Base-by-base conservation (phyloP, 2,329 filamentous ascomycete genomes). In the Xylaria sp. region DNA sequence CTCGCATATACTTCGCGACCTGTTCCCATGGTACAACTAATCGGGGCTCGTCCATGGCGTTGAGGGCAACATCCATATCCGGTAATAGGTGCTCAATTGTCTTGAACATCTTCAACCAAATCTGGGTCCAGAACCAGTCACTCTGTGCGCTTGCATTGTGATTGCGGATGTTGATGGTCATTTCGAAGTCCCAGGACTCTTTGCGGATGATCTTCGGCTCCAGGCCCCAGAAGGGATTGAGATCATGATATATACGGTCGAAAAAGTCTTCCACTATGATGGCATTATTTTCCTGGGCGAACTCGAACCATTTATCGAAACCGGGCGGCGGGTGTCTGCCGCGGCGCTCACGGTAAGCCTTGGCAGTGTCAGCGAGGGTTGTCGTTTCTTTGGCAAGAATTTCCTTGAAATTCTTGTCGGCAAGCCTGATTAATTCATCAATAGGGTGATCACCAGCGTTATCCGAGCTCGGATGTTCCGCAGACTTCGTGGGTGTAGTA, bases 11-110 rank as follows among this genome's bases (percentile, higher is more conserved):
- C 0, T 78, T 77, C 31, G 87, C 80, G 60, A 92, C 86, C 6
- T 88, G 85, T 75, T 92, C 89, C 84, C 86, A 91, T 2, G 89
- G 86, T 1, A 88, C 86, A 13, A 91, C 84, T 9, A 92, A 75
- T 31, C 90, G 83, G 48, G 90, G 90, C 75, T 92, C 89, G 73
- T 92, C 90, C 85, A 91, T 88, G 39, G 86, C 83, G 71, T 92
- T 92, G 68, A 91, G 82, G 0, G 90, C 85, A 67, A 92, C 84
- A 69, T 91, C 89, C 86, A 92, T 89, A 73, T 92, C 89, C 1
- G 90, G 90, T 18, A 92, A 80, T 63, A 87, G 68, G 48, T 85
- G 79, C 70, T 86, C 83, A n/a, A 89, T 82, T 0, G 83, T 83
- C 66, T 83, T 80, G 73, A 88, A 81, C 80, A 89, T 80, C 59